Evolutionary conservation across 1,139 yeast genomes (phyloP), one percentile per base, ranked within the genome.

Genomic region (Pichia sp.): DNA sequence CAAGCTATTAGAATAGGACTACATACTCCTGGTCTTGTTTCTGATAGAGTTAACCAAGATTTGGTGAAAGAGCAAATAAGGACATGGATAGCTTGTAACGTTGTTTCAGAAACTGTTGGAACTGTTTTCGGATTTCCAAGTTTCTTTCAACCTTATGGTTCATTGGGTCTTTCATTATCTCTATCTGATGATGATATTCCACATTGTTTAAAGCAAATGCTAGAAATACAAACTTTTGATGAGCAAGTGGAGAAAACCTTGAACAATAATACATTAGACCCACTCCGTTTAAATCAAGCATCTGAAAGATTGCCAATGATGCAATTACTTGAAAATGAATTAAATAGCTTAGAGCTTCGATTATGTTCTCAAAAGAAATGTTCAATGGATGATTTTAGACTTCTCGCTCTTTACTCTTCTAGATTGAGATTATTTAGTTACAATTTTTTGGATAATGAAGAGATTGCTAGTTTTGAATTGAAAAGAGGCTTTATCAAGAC

Each of bases 41-140:
- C 79, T 48, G 62, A 68, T 20, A 69, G 70, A 5, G 60, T 60
- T 54, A 52, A 59, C 55, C 52, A 60, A 32, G 67, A 68, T 21
- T 62, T 84, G 55, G 69, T 82, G 12, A 73, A 74, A 24, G 97
- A 91, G 60, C 95, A 85, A 54, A 71, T 81, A 31, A 72, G 81
- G 46, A 89, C 98, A 0, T 91, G 98, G 98, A 75, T 86, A n/a
- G 74, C 85, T 11, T 86, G 96, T 56, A 91, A 91, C 57, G 73
- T 84, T 24, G 94, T 85, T 0, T 82, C 95, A 1, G 97, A 91
- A 61, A 75, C 83, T 4, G 81, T 89, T 44, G 95, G 96, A 2
- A 79, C 95, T 1, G 83, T 94, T 9, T 88, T 88, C 62, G 98
- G 98, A 17, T 88, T 84, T 56, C 97, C 97, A 0, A 86, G 95